phyloP scores from a whole-genome alignment of 768 basidiomycete genomes.

The Agaricus subrufescens region DNA sequence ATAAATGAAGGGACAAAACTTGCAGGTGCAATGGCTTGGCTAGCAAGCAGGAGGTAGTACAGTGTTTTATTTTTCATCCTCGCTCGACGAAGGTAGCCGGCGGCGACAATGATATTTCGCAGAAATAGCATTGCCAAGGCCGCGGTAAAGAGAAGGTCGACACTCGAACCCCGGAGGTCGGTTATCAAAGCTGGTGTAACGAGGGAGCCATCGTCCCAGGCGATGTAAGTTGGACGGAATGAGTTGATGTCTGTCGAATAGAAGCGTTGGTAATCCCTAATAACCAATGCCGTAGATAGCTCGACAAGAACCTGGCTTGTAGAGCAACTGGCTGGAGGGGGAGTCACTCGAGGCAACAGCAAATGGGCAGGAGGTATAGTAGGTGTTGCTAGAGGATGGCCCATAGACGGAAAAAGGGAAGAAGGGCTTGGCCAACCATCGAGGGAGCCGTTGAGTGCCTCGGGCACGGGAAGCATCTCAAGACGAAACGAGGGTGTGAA shows the following conservation, averaged over 20 bases:
- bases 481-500: neutral
- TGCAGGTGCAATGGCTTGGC: conserved; percentile 48
- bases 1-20: conserved; percentile 39
- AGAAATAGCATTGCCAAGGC: conserved; percentile 46
- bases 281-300: conserved; percentile 44
- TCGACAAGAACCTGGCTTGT: conserved; percentile 44
- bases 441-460: neutral
- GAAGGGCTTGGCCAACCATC: neutral
- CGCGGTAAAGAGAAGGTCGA: conserved; percentile 43
- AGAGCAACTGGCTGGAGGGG: conserved; percentile 27
- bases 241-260: conserved; percentile 36
- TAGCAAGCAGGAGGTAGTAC: conserved; percentile 52
- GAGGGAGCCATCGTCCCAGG: conserved; percentile 57
- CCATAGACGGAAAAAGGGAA: conserved; percentile 2
- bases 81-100: conserved; percentile 48
- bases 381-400: neutral
- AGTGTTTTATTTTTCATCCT: conserved; percentile 53
- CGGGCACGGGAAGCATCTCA: conserved; percentile 5
- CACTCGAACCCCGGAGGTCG: conserved; percentile 35
- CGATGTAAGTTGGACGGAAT: conserved; percentile 43
- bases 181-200: conserved; percentile 40
- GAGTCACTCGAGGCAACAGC: conserved; percentile 27
- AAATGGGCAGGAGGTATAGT: conserved; percentile 15
- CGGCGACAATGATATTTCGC: conserved; percentile 46
- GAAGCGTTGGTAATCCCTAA: conserved; percentile 41